Conservation (phyloP, 2,329 filamentous ascomycete genomes). For the Colletotrichum sp. region DNA sequence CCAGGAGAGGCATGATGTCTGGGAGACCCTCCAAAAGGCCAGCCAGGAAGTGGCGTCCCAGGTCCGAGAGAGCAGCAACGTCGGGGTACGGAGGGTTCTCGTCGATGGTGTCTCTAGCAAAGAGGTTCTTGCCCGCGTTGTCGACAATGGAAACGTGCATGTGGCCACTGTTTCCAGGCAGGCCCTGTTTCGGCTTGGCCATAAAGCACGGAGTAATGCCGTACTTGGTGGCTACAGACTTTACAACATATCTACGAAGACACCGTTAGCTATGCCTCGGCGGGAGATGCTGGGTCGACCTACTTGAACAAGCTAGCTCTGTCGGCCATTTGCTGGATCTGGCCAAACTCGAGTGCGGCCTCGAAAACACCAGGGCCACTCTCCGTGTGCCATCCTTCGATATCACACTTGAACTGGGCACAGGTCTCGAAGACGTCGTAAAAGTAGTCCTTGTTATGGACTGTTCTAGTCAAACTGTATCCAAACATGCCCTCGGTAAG, state of each 20-base stretch:
- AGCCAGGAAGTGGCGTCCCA: conserved; percentile 92
- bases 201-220: conserved; percentile 98
- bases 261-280: not conserved
- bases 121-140: conserved; percentile 80
- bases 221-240: conserved; percentile 84
- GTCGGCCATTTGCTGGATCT: conserved; percentile 90
- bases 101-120: conserved; percentile 73
- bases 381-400: conserved; percentile 97
- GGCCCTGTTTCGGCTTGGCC: conserved; percentile 90
- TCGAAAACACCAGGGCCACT: conserved; percentile 94
- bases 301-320: conserved; percentile 90
- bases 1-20: conserved; percentile 93
- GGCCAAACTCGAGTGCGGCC: conserved; percentile 89
- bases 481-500: conserved; percentile 96
- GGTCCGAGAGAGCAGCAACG: conserved; percentile 79
- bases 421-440: conserved; percentile 87
- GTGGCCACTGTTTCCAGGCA: conserved; percentile 95
- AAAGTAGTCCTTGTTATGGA: conserved; percentile 92
- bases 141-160: conserved; percentile 93
- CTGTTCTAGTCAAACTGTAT: conserved; percentile 85
- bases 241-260: conserved; percentile 74
- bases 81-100: conserved; percentile 75
- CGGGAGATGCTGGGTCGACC: conserved; percentile 24
- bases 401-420: conserved; percentile 76
- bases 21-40: conserved; percentile 88